Evolutionary conservation across 805 yeast species (phyloP).

Genomic region (Pichia scutulata): DNA sequence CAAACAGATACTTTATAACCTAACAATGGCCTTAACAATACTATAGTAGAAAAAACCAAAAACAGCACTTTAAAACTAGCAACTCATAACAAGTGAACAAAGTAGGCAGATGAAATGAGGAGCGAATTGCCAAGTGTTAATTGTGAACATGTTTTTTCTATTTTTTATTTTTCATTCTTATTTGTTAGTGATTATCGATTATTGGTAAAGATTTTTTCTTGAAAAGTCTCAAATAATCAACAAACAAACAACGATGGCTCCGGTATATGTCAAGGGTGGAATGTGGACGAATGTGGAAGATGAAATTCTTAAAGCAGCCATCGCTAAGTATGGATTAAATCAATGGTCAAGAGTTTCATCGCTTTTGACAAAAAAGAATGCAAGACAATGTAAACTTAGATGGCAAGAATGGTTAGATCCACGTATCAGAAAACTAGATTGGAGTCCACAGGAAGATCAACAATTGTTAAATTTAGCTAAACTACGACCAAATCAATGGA

Average conservation of each 20-base stretch:
- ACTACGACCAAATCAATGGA: conserved; percentile 88
- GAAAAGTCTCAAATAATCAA: not conserved
- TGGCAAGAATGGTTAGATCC: conserved; percentile 91
- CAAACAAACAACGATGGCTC: conserved; percentile 33
- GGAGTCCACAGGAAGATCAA: conserved; percentile 75
- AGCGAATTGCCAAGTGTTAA: not conserved
- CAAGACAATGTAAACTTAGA: conserved; percentile 85
- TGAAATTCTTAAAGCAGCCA: conserved; percentile 83
- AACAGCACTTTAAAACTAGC: not conserved
- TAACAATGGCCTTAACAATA: not conserved
- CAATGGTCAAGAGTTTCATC: conserved; percentile 95
- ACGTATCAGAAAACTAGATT: conserved; percentile 48
- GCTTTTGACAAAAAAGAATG: conserved; percentile 73
- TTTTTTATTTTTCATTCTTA: not conserved
- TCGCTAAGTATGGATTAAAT: conserved; percentile 85
- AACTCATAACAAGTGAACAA: too few relatives aligned
- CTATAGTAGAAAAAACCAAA: not conserved
- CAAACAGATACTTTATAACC: not conserved
- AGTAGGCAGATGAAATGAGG: not conserved
- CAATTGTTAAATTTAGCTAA: conserved; percentile 58
- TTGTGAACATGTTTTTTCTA: not conserved
- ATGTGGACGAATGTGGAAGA: conserved; percentile 85
- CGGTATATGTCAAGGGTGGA: conserved; percentile 79
- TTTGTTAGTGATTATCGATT: too few relatives aligned
- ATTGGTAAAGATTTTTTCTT: not conserved